phyloP scores from a whole-genome alignment of 106 monocot species.

The Alisma plantagoaquatica region DNA sequence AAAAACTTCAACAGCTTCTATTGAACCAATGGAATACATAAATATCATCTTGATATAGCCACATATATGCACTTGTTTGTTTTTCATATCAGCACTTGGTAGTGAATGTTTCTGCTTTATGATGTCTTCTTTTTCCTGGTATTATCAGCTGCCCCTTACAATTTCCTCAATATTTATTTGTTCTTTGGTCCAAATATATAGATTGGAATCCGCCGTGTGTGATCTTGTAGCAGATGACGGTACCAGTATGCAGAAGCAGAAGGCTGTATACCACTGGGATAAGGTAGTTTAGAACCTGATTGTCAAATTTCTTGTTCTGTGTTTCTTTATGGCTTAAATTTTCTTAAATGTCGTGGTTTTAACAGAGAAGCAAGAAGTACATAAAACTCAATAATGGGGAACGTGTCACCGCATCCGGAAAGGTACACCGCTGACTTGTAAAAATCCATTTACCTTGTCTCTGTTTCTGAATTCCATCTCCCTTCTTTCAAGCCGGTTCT shows the following conservation, averaged over 20 bases:
- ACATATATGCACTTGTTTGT: no score
- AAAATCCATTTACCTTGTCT: no score
- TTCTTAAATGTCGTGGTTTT: conserved; percentile 6
- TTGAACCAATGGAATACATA: no score
- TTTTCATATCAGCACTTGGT: no score
- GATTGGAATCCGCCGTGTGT: conserved; percentile 89
- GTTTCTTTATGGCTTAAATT: not conserved
- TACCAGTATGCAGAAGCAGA: conserved; percentile 77
- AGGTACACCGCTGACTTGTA: conserved; percentile 40
- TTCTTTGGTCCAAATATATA: conserved; percentile 22
- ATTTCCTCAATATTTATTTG: no score
- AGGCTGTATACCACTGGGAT: conserved; percentile 82
- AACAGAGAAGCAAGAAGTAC: conserved; percentile 83
- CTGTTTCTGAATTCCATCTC: no score
- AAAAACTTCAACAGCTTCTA: no score
- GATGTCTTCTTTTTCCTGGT: conserved; percentile 2
- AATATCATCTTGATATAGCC: no score
- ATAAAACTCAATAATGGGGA: conserved; percentile 95
- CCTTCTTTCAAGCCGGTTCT: no score
- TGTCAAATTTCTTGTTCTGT: not conserved
- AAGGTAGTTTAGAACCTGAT: conserved; percentile 41
- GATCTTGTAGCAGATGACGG: conserved; percentile 94
- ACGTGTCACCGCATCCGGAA: conserved; percentile 83
- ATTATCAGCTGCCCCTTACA: no score
- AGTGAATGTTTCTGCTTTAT: no score